A percentile compares a stretch with the other conserved stretches of the same genome.
phyloP scores from a whole-genome alignment of 176 grass and related monocot genomes.

The Carex myosuroides region DNA sequence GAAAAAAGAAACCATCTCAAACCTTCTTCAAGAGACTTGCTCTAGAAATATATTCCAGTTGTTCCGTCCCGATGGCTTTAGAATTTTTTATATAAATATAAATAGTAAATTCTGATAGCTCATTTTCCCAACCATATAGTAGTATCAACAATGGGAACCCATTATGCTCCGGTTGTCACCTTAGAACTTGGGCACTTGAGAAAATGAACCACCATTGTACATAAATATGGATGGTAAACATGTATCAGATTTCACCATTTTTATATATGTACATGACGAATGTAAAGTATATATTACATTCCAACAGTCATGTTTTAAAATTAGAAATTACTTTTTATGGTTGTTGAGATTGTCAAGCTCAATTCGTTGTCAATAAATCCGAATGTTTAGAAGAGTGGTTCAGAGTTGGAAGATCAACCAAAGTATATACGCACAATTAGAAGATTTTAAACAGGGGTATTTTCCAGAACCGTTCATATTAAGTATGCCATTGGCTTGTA shows the following conservation, averaged over 20 bases:
- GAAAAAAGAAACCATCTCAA: background rate
- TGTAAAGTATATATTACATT: too few species aligned
- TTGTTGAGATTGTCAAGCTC: too few species aligned
- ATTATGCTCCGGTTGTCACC: background rate
- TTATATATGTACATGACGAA: too few species aligned
- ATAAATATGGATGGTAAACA: background rate
- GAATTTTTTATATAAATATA: background rate
- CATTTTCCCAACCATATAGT: background rate
- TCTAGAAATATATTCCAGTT: background rate
- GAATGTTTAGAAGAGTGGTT: too few species aligned
- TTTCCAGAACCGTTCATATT: background rate
- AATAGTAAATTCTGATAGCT: background rate
- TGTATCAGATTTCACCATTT: background rate
- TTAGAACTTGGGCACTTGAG: background rate
- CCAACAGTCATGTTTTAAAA: background rate
- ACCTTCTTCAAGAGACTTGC: background rate
- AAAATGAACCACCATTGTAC: too few species aligned
- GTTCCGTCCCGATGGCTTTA: too few species aligned
- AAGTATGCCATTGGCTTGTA: background rate
- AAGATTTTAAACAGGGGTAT: background rate
- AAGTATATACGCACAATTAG: background rate
- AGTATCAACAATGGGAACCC: background rate
- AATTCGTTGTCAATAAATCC: too few species aligned
- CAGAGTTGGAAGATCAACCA: background rate
- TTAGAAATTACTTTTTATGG: too few species aligned